phyloP scores from a whole-genome alignment of 1,284 basidiomycete genomes.

The Boletus mariae region DNA sequence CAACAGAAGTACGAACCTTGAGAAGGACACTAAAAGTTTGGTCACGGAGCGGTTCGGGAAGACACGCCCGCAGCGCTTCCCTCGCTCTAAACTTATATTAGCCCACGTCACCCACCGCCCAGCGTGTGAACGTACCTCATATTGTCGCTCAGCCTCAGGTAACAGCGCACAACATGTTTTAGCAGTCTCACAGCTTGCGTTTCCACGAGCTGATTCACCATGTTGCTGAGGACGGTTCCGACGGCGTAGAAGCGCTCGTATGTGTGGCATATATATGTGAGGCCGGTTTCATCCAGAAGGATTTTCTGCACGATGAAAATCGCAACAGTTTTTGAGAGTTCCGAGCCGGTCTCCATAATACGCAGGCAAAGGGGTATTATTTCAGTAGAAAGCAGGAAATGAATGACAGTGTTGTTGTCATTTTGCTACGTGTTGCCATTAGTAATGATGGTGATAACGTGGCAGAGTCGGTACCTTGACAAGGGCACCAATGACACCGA shows the following conservation, averaged over 20 bases:
- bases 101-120: slow-evolving; percentile 6
- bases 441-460: neutral
- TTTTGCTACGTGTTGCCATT: slow-evolving; percentile 68
- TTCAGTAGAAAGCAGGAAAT: slow-evolving; percentile 98
- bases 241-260: slow-evolving; percentile 99
- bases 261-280: slow-evolving; percentile 99
- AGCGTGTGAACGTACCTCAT: slow-evolving; percentile 59
- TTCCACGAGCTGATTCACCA: slow-evolving; percentile 96
- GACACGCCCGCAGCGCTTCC: slow-evolving; percentile 92
- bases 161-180: slow-evolving; percentile 98
- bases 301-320: slow-evolving; percentile 99
- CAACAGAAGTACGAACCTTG: slow-evolving; percentile 52
- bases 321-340: slow-evolving; percentile 98
- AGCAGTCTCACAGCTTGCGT: slow-evolving; percentile 94
- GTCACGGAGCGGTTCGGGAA: slow-evolving; percentile 96
- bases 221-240: slow-evolving; percentile 96
- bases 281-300: slow-evolving; percentile 93
- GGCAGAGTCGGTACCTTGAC: slow-evolving; percentile 68
- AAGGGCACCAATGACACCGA: slow-evolving; percentile 97
- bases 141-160: slow-evolving; percentile 95
- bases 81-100: slow-evolving; percentile 63
- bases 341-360: slow-evolving; percentile 99
- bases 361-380: slow-evolving; percentile 99
- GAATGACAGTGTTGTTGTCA: slow-evolving; percentile 98
- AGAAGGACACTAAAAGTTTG: slow-evolving; percentile 89